phyloP scores from a whole-genome alignment of 108 stramenopile genomes.

The Cyclotella choctawhatcheeana region DNA sequence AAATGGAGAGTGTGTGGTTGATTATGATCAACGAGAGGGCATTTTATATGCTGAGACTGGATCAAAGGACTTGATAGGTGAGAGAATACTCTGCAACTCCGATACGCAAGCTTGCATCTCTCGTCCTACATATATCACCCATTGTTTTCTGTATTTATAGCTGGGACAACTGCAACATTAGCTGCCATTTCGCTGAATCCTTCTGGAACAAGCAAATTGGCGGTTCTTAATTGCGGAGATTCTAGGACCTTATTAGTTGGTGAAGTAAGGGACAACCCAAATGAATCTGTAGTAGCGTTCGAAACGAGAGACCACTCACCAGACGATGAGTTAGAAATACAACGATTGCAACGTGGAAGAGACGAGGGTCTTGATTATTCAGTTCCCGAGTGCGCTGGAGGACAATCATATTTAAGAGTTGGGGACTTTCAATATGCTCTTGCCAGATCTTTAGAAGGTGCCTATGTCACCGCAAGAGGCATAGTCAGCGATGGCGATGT shows the following conservation, averaged over 20 bases:
- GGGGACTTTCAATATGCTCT: slow-evolving; percentile 84
- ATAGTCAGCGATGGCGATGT: slow-evolving; percentile 77
- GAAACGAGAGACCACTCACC: slow-evolving; percentile 78
- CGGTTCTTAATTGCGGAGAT: slow-evolving; percentile 81
- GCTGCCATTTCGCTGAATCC: slow-evolving; percentile 61
- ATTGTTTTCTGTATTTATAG: slow-evolving; percentile 9
- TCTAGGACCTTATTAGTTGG: slow-evolving; percentile 68
- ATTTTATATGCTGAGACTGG: slow-evolving; percentile 71
- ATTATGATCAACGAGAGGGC: slow-evolving; percentile 77
- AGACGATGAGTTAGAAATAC: slow-evolving; percentile 54
- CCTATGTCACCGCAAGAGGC: slow-evolving; percentile 79
- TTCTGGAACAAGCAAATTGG: slow-evolving; percentile 52
- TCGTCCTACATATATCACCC: too few species aligned
- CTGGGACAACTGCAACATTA: slow-evolving; percentile 75
- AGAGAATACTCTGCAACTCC: too few species aligned
- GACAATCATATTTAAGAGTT: slow-evolving; percentile 57
- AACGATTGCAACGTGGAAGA: slow-evolving; percentile 58
- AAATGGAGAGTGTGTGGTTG: slow-evolving; percentile 62
- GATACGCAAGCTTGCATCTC: too few species aligned
- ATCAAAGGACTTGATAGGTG: slow-evolving; percentile 53
- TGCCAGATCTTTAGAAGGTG: slow-evolving; percentile 68
- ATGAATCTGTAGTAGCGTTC: slow-evolving; percentile 59
- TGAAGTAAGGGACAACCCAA: slow-evolving; percentile 25
- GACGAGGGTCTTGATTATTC: slow-evolving; percentile 62
- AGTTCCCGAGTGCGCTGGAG: slow-evolving; percentile 61